Conservation (phyloP, 2,329 filamentous ascomycete genomes). For the Chrysosphaeria jannelii region DNA sequence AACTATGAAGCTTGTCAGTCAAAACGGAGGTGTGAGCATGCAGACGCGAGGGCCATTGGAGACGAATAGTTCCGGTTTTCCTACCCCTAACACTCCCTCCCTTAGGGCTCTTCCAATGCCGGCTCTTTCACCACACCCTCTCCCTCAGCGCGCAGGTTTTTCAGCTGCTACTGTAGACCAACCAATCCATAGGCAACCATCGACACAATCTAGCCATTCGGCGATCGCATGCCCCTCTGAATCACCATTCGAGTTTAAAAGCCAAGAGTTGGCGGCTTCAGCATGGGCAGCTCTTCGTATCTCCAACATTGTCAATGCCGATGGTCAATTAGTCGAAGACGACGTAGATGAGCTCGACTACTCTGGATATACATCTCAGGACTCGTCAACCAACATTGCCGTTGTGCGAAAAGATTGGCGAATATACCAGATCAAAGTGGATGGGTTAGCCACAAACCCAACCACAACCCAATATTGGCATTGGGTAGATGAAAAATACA, state of each 20-base stretch:
- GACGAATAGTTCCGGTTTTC: too few species aligned
- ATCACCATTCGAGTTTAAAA: too few species aligned
- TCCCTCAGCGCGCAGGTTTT: too few species aligned
- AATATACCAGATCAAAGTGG: slow-evolving; percentile 20
- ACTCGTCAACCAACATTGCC: slow-evolving; percentile 16
- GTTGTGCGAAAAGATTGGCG: slow-evolving; percentile 19
- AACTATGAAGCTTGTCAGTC: too few species aligned
- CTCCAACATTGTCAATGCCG: background rate
- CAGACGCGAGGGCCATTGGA: too few species aligned
- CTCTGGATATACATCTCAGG: slow-evolving; percentile 19
- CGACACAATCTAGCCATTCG: slow-evolving; percentile 1
- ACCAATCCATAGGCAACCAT: background rate
- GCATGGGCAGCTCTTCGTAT: too few species aligned
- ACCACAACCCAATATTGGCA: slow-evolving; percentile 25
- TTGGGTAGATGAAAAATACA: slow-evolving; percentile 10
- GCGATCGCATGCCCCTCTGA: too few species aligned
- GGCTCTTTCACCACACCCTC: too few species aligned
- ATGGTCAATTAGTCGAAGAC: background rate
- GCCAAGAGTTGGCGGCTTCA: background rate
- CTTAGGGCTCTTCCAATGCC: too few species aligned
- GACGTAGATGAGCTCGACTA: slow-evolving; percentile 8
- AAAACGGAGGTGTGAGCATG: too few species aligned
- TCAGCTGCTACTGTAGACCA: too few species aligned
- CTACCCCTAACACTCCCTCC: too few species aligned
- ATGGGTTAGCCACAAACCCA: slow-evolving; percentile 14